A percentile compares a stretch with the other conserved stretches of the same genome.
Conservation (phyloP, 2,329 filamentous ascomycete species). For the Cordyceps cicadae region DNA sequence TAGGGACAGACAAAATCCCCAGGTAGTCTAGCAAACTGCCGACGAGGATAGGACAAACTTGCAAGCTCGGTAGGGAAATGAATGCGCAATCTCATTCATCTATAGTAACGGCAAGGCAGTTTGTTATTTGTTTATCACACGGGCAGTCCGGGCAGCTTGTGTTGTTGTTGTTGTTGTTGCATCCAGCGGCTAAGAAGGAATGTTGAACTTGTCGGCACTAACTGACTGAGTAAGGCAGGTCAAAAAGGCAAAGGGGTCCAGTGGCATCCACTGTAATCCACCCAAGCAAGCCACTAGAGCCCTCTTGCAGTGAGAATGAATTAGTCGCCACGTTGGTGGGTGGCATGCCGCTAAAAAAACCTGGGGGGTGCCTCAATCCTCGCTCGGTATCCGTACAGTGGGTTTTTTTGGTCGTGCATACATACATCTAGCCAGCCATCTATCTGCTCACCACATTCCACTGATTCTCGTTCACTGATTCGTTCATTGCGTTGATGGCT, state of each 20-base stretch:
- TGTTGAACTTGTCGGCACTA: not conserved
- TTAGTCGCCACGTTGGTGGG: not conserved
- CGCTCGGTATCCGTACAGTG: not conserved
- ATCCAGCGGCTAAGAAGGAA: not conserved
- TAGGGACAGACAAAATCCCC: too few species aligned
- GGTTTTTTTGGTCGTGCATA: too few species aligned
- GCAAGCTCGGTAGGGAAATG: not conserved
- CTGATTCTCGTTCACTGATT: not conserved
- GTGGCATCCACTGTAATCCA: not conserved
- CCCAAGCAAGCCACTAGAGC: not conserved
- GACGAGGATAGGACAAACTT: not conserved
- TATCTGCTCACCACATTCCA: not conserved
- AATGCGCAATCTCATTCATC: not conserved
- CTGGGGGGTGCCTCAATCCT: not conserved
- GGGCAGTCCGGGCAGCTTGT: not conserved
- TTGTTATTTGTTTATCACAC: slow-evolving; percentile 6
- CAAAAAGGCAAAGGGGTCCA: not conserved
- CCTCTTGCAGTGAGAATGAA: not conserved
- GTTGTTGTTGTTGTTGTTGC: too few species aligned
- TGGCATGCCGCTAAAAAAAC: not conserved
- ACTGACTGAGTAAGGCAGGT: not conserved
- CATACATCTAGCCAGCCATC: too few species aligned
- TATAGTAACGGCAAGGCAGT: too few species aligned
- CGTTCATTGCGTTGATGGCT: not conserved
- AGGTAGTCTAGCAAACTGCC: not conserved